phyloP scores from a whole-genome alignment of 2,329 filamentous ascomycete species.

The Parascedosporium putredinis region DNA sequence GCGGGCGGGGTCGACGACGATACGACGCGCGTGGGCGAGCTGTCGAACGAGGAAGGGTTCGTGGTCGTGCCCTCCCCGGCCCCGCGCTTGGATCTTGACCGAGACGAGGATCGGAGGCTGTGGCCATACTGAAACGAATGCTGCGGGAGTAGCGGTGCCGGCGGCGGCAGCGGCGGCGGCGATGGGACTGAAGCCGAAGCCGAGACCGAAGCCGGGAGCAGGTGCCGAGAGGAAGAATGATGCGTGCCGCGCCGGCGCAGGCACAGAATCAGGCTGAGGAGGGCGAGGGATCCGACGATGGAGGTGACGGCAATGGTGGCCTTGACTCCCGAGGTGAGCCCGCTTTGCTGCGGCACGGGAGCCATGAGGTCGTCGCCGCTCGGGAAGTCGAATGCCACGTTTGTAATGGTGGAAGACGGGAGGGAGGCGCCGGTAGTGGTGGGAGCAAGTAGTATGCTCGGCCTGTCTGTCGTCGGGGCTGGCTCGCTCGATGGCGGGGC shows the following conservation, averaged over 20 bases:
- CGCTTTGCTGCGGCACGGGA: background rate
- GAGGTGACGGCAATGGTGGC: conserved; percentile 34
- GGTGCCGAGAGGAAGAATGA: background rate
- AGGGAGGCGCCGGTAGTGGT: background rate
- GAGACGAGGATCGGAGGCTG: too few species aligned
- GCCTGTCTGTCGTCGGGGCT: background rate
- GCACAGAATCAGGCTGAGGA: conserved; percentile 26
- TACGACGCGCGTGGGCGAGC: conserved; percentile 32
- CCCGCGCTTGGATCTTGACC: conserved; percentile 8
- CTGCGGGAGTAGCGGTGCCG: background rate
- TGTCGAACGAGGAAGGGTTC: conserved; percentile 14
- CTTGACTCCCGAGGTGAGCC: conserved; percentile 29
- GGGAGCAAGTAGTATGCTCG: background rate
- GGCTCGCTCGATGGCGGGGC: background rate
- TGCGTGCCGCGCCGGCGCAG: conserved; percentile 23
- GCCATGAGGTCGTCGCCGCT: background rate
- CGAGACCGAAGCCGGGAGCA: background rate
- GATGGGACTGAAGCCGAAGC: conserved; percentile 7
- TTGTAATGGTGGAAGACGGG: too few species aligned
- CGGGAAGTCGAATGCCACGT: background rate
- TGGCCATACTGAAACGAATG: background rate
- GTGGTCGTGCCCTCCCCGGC: conserved; percentile 4
- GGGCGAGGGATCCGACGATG: conserved; percentile 25
- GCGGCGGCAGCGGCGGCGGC: too few species aligned
- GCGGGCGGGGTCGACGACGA: conserved; percentile 18